phyloP scores from a whole-genome alignment of 306 rosid genomes.

The Mimosa bimucronata region DNA sequence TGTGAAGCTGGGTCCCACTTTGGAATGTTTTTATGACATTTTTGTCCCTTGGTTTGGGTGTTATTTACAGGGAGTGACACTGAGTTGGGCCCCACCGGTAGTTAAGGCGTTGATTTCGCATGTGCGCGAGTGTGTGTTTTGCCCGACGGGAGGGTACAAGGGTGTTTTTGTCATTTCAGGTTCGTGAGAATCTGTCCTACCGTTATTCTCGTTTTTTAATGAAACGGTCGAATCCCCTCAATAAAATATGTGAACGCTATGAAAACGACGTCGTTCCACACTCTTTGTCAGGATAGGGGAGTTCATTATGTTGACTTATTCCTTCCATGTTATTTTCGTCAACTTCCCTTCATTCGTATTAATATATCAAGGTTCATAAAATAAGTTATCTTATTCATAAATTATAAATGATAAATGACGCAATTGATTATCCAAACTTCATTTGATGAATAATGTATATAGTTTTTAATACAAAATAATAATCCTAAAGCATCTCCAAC shows the following conservation, averaged over 20 bases:
- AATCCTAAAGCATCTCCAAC: too few relatives aligned
- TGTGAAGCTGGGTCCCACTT: not conserved
- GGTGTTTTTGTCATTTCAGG: constrained; percentile 39
- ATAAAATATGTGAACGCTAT: not conserved
- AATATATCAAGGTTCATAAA: not conserved
- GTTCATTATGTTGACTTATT: constrained; percentile 32
- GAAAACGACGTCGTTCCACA: constrained; percentile 29
- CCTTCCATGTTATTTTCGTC: not conserved
- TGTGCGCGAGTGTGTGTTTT: constrained; percentile 34
- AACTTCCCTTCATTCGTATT: not conserved
- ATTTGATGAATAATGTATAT: not conserved
- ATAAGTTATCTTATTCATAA: not conserved
- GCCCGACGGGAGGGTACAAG: not conserved
- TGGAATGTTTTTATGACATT: constrained; percentile 9
- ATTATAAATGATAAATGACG: not conserved
- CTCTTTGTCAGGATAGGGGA: not conserved
- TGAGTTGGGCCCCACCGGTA: constrained; percentile 52
- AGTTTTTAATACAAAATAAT: not conserved
- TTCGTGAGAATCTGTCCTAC: constrained; percentile 1
- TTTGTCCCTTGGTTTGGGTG: constrained; percentile 5
- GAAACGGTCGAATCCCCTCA: constrained; percentile 12
- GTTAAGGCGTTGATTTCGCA: constrained; percentile 82
- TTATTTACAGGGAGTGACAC: constrained; percentile 55
- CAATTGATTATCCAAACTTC: not conserved
- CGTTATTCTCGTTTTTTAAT: constrained; percentile 37